Percentiles rank a stretch among this genome's conserved stretches.
phyloP scores from a whole-genome alignment of 75 land plant species.

The Chamaecyparis obtusa region DNA sequence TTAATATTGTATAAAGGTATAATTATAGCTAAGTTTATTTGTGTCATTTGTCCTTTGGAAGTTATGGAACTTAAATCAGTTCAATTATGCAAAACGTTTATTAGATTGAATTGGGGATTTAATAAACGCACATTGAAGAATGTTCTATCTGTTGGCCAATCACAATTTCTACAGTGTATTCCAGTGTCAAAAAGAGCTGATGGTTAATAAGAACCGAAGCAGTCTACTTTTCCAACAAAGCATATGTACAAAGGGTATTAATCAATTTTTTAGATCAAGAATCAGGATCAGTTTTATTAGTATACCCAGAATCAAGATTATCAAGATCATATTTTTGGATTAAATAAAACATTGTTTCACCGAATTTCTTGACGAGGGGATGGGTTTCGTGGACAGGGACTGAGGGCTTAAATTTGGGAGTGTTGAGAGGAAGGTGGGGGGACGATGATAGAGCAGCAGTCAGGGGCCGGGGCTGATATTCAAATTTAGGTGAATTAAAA shows the following conservation, averaged over 20 bases:
- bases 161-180: too few relatives aligned
- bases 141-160: too few relatives aligned
- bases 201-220: neutral
- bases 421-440: too few relatives aligned
- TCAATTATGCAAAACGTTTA: neutral
- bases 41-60: neutral
- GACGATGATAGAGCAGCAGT: too few relatives aligned
- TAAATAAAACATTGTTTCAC: too few relatives aligned
- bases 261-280: neutral
- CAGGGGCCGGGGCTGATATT: too few relatives aligned
- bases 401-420: too few relatives aligned
- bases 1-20: neutral
- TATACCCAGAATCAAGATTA: neutral
- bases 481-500: too few relatives aligned
- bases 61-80: neutral
- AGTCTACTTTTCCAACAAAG: neutral
- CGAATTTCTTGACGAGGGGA: too few relatives aligned
- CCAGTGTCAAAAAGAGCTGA: neutral
- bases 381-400: too few relatives aligned
- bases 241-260: neutral
- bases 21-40: neutral
- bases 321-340: neutral
- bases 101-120: neutral
- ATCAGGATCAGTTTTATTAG: neutral
- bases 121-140: neutral